Evolutionary conservation across 108 stramenopile genomes (phyloP).

Genomic region (Aurantiochytrium sp.): DNA sequence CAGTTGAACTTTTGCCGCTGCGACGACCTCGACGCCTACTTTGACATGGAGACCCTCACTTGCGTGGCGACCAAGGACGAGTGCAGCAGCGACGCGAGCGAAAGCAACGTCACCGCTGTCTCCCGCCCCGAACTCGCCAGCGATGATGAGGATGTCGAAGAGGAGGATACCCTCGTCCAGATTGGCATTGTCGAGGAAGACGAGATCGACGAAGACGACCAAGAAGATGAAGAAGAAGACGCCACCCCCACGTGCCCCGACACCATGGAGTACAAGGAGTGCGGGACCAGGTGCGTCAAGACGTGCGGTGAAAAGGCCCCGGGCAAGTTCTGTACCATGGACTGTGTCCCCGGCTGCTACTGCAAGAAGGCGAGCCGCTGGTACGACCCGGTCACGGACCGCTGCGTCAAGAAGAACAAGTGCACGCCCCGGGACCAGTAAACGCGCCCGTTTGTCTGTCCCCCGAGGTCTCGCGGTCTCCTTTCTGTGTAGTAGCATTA

Average conservation of each 20-base stretch:
- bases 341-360: neutral
- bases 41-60: neutral
- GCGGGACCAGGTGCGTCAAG: neutral
- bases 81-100: neutral
- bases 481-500: no score
- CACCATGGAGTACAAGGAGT: neutral
- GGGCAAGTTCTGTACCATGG: neutral
- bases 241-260: neutral
- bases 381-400: no score
- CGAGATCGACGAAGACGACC: neutral
- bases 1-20: neutral
- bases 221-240: neutral
- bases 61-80: neutral
- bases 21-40: neutral
- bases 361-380: no score
- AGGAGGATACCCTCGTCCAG: neutral
- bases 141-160: neutral
- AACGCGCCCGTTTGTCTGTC: no score
- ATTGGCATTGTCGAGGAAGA: neutral
- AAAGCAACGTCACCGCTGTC: neutral
- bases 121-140: neutral
- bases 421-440: no score
- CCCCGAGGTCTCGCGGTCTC: no score
- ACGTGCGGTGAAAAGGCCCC: neutral
- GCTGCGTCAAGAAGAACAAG: no score